A percentile compares a stretch with the other conserved stretches of the same genome.
These are phyloP conservation scores for Pisolithus tinctorius DNA, from an alignment of 768 basidiomycete species.

Conservation along the genomic window DNA sequence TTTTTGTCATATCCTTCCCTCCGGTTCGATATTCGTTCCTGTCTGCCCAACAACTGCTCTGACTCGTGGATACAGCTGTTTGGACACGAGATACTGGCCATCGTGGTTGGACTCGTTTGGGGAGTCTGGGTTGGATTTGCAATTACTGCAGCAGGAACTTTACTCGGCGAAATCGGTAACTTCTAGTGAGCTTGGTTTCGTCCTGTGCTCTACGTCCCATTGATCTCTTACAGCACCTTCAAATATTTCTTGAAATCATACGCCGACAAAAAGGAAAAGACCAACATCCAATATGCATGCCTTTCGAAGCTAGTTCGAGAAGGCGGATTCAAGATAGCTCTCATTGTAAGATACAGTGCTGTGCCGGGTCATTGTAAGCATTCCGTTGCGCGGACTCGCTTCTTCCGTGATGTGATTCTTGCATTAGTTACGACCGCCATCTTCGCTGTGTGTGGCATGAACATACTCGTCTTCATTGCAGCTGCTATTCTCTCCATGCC, in stretches of 20 bases:
- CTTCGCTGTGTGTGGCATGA: conserved; percentile 87
- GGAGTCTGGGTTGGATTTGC: conserved; percentile 82
- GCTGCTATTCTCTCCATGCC: conserved; percentile 82
- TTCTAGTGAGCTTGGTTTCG: conserved; percentile 57
- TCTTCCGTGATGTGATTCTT: conserved; percentile 2
- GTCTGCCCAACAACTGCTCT: neutral
- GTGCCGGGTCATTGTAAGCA: conserved; percentile 81
- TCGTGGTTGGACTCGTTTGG: conserved; percentile 88
- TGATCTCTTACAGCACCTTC: conserved; percentile 55
- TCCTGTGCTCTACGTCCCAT: neutral
- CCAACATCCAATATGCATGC: conserved; percentile 52
- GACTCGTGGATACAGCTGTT: conserved; percentile 50
- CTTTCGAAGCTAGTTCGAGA: conserved; percentile 68
- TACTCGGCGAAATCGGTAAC: conserved; percentile 82
- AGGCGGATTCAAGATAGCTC: conserved; percentile 81
- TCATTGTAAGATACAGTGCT: conserved; percentile 71
- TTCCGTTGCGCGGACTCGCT: neutral
- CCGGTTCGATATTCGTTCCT: conserved; percentile 40
- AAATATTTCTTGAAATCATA: conserved; percentile 70
- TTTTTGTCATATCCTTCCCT: conserved; percentile 84
- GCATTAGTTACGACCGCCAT: conserved; percentile 75
- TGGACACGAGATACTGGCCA: conserved; percentile 87
- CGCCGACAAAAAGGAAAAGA: conserved; percentile 66
- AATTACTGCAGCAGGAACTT: conserved; percentile 78
- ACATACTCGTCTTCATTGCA: conserved; percentile 64